A percentile compares a stretch with the other conserved stretches of the same genome.
Conservation (phyloP, 805 yeast species). For the Suhomyces sp. region DNA sequence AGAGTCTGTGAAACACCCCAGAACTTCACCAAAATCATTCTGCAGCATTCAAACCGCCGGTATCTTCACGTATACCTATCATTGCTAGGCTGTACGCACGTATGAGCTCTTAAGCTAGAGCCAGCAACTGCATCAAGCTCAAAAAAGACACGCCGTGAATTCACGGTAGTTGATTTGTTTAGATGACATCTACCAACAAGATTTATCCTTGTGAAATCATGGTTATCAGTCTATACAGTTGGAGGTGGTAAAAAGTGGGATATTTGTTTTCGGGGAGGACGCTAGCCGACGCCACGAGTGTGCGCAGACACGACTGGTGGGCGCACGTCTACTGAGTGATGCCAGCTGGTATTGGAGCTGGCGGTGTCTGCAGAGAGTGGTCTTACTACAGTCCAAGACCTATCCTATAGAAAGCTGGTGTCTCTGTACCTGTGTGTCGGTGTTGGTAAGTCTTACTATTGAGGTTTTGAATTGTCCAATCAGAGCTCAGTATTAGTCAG, state of each 20-base stretch:
- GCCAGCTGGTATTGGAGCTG: not conserved
- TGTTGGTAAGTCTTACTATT: no score
- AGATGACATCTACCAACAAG: not conserved
- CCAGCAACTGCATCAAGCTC: not conserved
- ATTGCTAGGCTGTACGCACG: not conserved
- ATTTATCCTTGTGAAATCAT: not conserved
- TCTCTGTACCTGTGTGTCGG: no score
- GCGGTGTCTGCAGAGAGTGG: not conserved
- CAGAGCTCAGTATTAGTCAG: constrained; percentile 18
- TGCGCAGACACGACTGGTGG: not conserved
- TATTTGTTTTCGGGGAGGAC: not conserved
- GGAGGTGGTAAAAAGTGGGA: not conserved
- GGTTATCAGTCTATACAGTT: not conserved
- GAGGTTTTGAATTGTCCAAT: constrained; percentile 14
- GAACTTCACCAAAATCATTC: not conserved
- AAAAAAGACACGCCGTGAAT: no score
- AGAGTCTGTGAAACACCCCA: not conserved
- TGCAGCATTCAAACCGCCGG: not conserved
- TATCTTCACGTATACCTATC: not conserved
- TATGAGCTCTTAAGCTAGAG: not conserved
- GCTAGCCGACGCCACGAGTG: not conserved
- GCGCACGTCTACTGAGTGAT: not conserved
- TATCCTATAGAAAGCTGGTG: no score
- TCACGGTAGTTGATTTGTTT: not conserved
- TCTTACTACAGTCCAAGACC: not conserved